Evolutionary conservation across 805 yeast genomes (phyloP).

Genomic region (Metschnikowia baotianmanensis): DNA sequence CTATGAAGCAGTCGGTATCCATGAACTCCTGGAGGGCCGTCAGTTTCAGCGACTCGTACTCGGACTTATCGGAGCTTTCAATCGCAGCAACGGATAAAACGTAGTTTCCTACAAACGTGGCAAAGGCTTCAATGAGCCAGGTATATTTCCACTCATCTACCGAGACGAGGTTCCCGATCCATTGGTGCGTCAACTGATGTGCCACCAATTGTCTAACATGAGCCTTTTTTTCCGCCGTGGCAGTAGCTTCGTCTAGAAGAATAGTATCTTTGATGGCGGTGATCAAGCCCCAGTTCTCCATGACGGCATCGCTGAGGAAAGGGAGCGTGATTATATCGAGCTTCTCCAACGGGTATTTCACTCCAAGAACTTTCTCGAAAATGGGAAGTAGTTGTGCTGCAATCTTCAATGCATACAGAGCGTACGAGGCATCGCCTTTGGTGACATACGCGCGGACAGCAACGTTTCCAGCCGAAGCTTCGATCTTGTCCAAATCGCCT

Average conservation of each 20-base stretch:
- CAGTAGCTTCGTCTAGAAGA: slow-evolving; percentile 21
- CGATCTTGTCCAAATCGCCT: slow-evolving; percentile 59
- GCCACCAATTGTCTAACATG: slow-evolving; percentile 55
- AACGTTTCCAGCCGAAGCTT: slow-evolving; percentile 8
- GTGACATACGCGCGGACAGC: slow-evolving; percentile 58
- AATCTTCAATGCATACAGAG: slow-evolving; percentile 49
- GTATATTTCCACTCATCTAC: slow-evolving; percentile 66
- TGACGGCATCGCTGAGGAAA: slow-evolving; percentile 71
- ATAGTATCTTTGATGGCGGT: slow-evolving; percentile 54
- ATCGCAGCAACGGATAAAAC: slow-evolving; percentile 26
- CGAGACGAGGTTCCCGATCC: slow-evolving; percentile 69
- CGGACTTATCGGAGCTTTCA: slow-evolving; percentile 13
- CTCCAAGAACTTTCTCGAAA: slow-evolving; percentile 44
- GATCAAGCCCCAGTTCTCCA: slow-evolving; percentile 76
- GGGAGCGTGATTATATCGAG: slow-evolving; percentile 70
- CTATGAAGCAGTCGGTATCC: slow-evolving; percentile 33
- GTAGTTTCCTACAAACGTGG: slow-evolving; percentile 65
- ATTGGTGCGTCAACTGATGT: slow-evolving; percentile 78
- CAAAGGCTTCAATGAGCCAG: slow-evolving; percentile 79
- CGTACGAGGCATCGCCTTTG: slow-evolving; percentile 47
- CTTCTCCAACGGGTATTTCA: slow-evolving; percentile 56
- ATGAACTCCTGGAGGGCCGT: slow-evolving; percentile 29
- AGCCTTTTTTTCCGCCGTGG: slow-evolving; percentile 24
- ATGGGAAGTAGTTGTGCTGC: slow-evolving; percentile 48
- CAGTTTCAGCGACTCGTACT: slow-evolving; percentile 16